Evolutionary conservation across 2,329 filamentous ascomycete genomes (phyloP), one percentile per base, ranked within the genome.

Genomic region (Gyromitra esculenta): DNA sequence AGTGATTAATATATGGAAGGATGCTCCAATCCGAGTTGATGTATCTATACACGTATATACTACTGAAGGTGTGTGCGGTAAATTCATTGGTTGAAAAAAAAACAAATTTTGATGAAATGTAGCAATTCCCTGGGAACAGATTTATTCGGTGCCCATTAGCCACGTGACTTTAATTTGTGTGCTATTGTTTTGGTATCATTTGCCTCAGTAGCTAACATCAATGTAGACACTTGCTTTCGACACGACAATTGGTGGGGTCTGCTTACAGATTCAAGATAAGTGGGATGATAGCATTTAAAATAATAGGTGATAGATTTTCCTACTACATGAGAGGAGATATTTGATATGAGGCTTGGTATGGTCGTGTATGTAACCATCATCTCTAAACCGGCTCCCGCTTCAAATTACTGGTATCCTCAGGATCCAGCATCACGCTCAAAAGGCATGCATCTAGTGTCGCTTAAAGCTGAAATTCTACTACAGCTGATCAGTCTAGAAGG

Each of bases 91-190:
- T 21, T 41, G 15, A 31, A 9, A 18, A 18, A 39, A 57, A 37
- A 57, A n/a, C 9, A 57, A 39, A 57, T 3, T 15, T 41, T 41
- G n/a, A 15, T 18, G 13, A 39, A 54, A 18, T 2, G 13, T 37
- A 18, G 54, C 9, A 5, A 18, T 18, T 18, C 7, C 25, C 21
- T 31, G 5, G 21, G 59, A 21, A 21, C 5, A 50, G 54, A 35
- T 50, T 7, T 69, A 9, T 41, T 56, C 1, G 15, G 52, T 45
- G 15, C 25, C 25, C 4, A 64, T 48, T 6, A 9, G 13, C 62
- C 62, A 65, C 43, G 50, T 67, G 64, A 56, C 64, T 54, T 48
- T n/a, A 31, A 31, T 31, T 31, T 31, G 25, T 31, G 25, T 31
- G 25, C 4, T 18, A 45, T 56, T 37, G 7, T 39, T 52, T 25